phyloP scores from a whole-genome alignment of 139 green algal species.

The Micromonas commoda region DNA sequence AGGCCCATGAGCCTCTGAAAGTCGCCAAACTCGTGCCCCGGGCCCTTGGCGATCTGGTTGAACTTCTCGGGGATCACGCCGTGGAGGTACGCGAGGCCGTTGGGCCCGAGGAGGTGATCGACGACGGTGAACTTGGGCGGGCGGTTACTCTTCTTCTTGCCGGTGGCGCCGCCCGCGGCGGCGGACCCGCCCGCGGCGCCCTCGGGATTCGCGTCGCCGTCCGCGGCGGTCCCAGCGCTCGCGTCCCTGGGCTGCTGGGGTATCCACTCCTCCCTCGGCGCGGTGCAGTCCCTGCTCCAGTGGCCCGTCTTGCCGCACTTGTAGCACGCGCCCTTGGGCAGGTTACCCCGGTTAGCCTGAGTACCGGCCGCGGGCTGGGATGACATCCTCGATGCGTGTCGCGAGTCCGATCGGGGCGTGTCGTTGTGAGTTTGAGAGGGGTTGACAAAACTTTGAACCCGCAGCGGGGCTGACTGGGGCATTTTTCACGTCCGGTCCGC shows the following conservation, averaged over 20 bases:
- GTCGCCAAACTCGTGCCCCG: conserved; percentile 45
- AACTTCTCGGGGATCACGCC: conserved; percentile 35
- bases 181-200: background rate
- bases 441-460: too few relatives aligned
- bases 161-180: background rate
- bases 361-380: background rate
- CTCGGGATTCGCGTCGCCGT: background rate
- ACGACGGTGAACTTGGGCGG: conserved; percentile 44
- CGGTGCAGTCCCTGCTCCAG: conserved; percentile 46
- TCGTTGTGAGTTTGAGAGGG: too few relatives aligned
- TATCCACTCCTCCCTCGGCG: conserved; percentile 30
- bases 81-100: conserved; percentile 20
- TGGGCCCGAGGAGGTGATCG: conserved; percentile 36
- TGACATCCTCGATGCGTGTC: background rate
- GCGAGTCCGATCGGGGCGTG: background rate
- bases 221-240: background rate
- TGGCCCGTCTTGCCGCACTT: conserved; percentile 49
- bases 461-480: too few relatives aligned
- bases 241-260: background rate
- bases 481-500: too few relatives aligned
- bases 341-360: too few relatives aligned
- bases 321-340: conserved; percentile 32
- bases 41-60: conserved; percentile 32
- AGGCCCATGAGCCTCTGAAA: background rate
- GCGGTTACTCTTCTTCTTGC: background rate